Conservation (phyloP, 495 filamentous ascomycete genomes). For the Penicillium waksmanii region DNA sequence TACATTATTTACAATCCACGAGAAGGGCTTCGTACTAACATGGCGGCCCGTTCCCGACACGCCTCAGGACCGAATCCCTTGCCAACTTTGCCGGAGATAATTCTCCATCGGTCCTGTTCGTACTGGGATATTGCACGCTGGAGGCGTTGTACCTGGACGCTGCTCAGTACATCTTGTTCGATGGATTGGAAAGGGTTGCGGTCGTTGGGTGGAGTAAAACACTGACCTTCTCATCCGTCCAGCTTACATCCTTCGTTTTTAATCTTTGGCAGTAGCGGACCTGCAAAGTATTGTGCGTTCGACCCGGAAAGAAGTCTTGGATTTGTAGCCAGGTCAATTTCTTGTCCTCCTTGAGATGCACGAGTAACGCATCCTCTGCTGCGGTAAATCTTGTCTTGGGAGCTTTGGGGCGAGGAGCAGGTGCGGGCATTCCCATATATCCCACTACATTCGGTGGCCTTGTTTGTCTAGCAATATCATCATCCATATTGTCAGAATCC, state of each 20-base stretch:
- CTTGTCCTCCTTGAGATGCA: conserved; percentile 90
- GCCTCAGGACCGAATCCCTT: conserved; percentile 81
- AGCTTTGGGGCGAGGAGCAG: conserved; percentile 73
- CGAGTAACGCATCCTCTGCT: conserved; percentile 81
- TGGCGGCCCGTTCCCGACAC: conserved; percentile 77
- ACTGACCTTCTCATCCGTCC: conserved; percentile 84
- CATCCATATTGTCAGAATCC: neutral
- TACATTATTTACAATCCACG: neutral
- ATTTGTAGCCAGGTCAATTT: conserved; percentile 96
- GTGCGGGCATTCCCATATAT: conserved; percentile 78
- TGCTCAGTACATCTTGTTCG: neutral
- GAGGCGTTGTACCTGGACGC: conserved; percentile 71
- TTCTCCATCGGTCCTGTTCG: conserved; percentile 87
- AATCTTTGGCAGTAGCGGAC: conserved; percentile 93
- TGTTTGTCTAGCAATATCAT: conserved; percentile 5
- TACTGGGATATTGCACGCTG: conserved; percentile 81
- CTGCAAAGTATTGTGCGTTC: conserved; percentile 85
- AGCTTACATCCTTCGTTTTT: conserved; percentile 88
- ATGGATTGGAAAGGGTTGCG: neutral
- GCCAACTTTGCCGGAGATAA: conserved; percentile 84
- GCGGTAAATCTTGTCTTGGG: conserved; percentile 90
- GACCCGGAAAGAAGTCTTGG: conserved; percentile 88
- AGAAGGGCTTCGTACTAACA: conserved; percentile 2
- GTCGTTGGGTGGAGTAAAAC: neutral
- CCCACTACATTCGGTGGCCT: conserved; percentile 72